phyloP scores from a whole-genome alignment of 129 eudicot species.

The Flaveria brownii region DNA sequence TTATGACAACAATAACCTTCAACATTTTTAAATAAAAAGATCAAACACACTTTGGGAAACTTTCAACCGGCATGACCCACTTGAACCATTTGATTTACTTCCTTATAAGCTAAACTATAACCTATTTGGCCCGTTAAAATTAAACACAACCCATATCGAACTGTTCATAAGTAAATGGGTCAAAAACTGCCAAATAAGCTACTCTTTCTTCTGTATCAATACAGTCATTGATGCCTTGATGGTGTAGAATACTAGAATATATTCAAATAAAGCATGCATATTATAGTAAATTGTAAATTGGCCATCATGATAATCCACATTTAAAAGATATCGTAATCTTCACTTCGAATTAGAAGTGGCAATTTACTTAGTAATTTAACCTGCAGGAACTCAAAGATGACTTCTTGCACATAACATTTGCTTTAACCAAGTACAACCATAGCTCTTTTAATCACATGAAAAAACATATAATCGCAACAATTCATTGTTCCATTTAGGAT shows the following conservation, averaged over 20 bases:
- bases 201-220: conserved; percentile 1
- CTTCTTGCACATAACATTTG: background rate
- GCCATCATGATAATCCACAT: conserved; percentile 11
- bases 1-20: background rate
- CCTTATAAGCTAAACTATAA: background rate
- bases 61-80: background rate
- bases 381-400: conserved; percentile 5
- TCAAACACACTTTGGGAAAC: background rate
- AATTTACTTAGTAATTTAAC: conserved; percentile 13
- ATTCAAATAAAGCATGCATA: background rate
- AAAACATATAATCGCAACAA: background rate
- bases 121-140: background rate
- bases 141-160: background rate
- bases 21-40: background rate
- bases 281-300: conserved; percentile 6
- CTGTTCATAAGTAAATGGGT: background rate
- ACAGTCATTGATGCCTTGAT: background rate
- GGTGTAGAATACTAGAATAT: background rate
- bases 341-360: background rate
- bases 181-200: conserved; percentile 13
- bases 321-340: background rate
- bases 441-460: conserved; percentile 6
- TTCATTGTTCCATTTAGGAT: background rate
- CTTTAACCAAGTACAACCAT: conserved; percentile 14
- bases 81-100: background rate